These are phyloP conservation scores for Dothistroma pini DNA, from an alignment of 2,329 filamentous ascomycete genomes.

Conservation along the genomic window DNA sequence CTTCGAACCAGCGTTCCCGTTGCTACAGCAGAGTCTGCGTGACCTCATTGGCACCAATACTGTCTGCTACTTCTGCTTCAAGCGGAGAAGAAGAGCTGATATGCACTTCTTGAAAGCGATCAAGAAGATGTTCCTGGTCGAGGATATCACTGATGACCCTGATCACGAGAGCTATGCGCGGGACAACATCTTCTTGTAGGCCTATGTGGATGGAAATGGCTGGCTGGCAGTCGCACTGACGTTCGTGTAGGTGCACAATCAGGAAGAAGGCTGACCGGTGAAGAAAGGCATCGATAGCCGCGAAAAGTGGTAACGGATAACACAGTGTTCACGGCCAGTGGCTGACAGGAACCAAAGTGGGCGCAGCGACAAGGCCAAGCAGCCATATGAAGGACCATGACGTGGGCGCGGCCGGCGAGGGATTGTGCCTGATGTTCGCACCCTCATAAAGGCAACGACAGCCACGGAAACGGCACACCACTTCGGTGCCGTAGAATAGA, in stretches of 20 bases:
- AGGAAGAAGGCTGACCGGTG: conserved; percentile 21
- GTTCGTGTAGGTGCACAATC: conserved; percentile 16
- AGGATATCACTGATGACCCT: conserved; percentile 47
- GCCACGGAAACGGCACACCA: neutral
- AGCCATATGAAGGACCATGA: neutral
- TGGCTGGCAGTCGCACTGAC: neutral
- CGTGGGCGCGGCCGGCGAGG: neutral
- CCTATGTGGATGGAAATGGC: neutral
- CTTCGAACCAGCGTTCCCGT: conserved; percentile 90
- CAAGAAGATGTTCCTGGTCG: conserved; percentile 20
- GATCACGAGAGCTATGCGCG: conserved; percentile 44
- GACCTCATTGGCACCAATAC: conserved; percentile 64
- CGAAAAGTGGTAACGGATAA: conserved; percentile 3
- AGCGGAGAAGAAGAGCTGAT: conserved; percentile 74
- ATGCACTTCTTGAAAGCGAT: conserved; percentile 51
- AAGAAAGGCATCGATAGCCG: neutral
- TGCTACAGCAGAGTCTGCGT: conserved; percentile 73
- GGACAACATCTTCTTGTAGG: conserved; percentile 51
- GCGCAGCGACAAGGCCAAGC: neutral
- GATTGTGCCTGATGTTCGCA: neutral
- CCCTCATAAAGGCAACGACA: neutral
- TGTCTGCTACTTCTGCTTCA: conserved; percentile 88
- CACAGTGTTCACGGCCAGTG: conserved; percentile 12
- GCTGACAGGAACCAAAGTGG: conserved; percentile 7
- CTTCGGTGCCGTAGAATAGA: neutral